Conservation (phyloP, 257 asterid genomes). For the Scutellaria galericulata region DNA sequence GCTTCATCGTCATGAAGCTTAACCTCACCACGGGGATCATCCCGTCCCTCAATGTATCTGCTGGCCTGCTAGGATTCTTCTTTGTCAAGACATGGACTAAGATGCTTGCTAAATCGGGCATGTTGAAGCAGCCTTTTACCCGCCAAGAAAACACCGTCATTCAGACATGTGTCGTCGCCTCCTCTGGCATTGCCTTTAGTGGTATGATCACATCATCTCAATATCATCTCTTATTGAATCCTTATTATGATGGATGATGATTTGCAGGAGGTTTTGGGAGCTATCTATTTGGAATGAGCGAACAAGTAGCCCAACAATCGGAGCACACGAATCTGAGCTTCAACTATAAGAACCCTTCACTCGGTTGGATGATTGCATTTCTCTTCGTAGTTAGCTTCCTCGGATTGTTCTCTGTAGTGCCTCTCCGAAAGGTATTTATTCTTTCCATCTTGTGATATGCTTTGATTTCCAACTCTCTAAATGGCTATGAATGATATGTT, state of each 20-base stretch:
- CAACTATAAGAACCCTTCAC: slow-evolving; percentile 47
- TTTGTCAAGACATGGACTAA: slow-evolving; percentile 67
- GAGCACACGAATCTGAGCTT: slow-evolving; percentile 41
- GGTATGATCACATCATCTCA: slow-evolving; percentile 34
- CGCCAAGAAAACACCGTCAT: slow-evolving; percentile 78
- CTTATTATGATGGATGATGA: background rate
- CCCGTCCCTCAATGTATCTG: slow-evolving; percentile 74
- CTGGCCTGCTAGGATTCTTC: slow-evolving; percentile 72
- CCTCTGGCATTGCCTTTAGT: slow-evolving; percentile 79
- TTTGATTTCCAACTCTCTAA: too few species aligned
- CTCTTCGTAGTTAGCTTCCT: slow-evolving; percentile 69
- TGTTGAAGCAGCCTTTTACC: slow-evolving; percentile 62
- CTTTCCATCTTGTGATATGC: background rate
- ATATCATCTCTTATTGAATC: too few species aligned
- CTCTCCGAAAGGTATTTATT: slow-evolving; percentile 61
- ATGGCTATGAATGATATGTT: background rate
- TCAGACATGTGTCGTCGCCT: slow-evolving; percentile 79
- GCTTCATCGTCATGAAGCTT: slow-evolving; percentile 65
- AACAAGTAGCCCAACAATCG: slow-evolving; percentile 48
- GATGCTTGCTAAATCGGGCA: slow-evolving; percentile 49
- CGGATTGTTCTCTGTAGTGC: slow-evolving; percentile 70
- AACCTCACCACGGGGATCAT: slow-evolving; percentile 69
- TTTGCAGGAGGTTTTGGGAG: slow-evolving; percentile 74
- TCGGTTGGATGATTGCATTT: slow-evolving; percentile 71
- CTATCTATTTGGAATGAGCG: slow-evolving; percentile 70